Percentiles rank a stretch among this genome's conserved stretches.
Evolutionary conservation across 2,329 filamentous ascomycete genomes (phyloP).

Genomic region (Parastagonospora nodorum): DNA sequence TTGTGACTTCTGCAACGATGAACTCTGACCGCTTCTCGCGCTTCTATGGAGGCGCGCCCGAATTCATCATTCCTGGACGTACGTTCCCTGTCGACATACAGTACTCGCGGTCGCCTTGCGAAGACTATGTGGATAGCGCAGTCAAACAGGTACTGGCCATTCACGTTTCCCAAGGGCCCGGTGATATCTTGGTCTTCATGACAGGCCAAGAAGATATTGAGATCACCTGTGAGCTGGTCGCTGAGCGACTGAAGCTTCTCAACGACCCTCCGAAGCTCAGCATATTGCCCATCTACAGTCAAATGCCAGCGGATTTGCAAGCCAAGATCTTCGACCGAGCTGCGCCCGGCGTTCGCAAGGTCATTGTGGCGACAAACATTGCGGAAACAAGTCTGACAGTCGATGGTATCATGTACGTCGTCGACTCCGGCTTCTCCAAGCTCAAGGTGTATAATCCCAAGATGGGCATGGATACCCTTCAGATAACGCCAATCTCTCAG

Average conservation of each 20-base stretch:
- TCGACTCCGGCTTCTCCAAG: slow-evolving; percentile 94
- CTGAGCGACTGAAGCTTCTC: slow-evolving; percentile 82
- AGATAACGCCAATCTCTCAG: slow-evolving; percentile 96
- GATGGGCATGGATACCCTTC: slow-evolving; percentile 99
- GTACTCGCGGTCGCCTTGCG: slow-evolving; percentile 91
- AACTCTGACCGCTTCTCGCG: slow-evolving; percentile 94
- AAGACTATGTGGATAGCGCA: slow-evolving; percentile 96
- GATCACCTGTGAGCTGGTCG: slow-evolving; percentile 89
- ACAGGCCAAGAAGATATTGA: slow-evolving; percentile 99
- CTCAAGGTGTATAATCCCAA: slow-evolving; percentile 98
- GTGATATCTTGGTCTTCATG: slow-evolving; percentile 98
- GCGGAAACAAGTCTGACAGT: slow-evolving; percentile 97
- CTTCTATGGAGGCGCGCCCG: slow-evolving; percentile 94
- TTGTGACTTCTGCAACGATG: slow-evolving; percentile 98
- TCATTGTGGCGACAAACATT: slow-evolving; percentile 98
- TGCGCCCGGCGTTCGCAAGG: slow-evolving; percentile 87
- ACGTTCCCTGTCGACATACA: slow-evolving; percentile 98
- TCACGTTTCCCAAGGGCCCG: slow-evolving; percentile 89
- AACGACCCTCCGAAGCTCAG: slow-evolving; percentile 95
- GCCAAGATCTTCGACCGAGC: slow-evolving; percentile 97
- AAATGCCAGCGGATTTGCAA: slow-evolving; percentile 98
- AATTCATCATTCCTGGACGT: slow-evolving; percentile 93
- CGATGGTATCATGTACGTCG: slow-evolving; percentile 98
- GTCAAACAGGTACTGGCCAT: slow-evolving; percentile 96
- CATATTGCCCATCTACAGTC: slow-evolving; percentile 97